Base-by-base conservation (phyloP, 2,329 filamentous ascomycete species). In the Coniochaeta sp. region DNA sequence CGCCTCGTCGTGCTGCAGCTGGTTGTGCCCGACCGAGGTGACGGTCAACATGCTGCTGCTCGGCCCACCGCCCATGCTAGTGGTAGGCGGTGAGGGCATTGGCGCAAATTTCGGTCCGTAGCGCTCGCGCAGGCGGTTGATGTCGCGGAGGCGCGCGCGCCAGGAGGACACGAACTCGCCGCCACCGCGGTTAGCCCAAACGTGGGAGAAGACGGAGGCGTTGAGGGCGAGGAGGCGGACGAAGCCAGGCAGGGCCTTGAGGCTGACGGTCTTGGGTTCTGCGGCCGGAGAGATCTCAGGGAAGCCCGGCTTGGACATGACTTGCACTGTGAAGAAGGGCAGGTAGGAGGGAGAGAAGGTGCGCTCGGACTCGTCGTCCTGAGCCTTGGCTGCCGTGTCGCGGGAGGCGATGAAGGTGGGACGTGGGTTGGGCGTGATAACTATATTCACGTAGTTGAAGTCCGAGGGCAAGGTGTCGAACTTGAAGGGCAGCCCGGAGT, bases 361-460 rank as follows among this genome's bases (percentile, higher is more conserved):
- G n/a, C 26, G 13, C 2, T 48, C 28, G 2, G 68, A 70, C 60
- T 61, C 63, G 30, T 40, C 40, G 12, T 31, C 50, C 35, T 61
- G 52, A 22, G 53, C 51, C 48, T 60, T 53, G 9, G 55, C 52
- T 3, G 67, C 64, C 46, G 68, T 62, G 50, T 78, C 70, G 16
- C 83, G 73, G 6, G 79, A 81, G 48, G 87, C 83, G 32, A 89
- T 78, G 62, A 91, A 92, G 3, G 86, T 87, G 3, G 84, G 83
- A 35, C 85, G 79, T 4, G 90, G 91, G 55, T 91, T 88, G 0
- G 94, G 94, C 2, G 89, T 89, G 63, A 99, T 92, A 60, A 97
- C 87, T 61, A 99, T 97, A 65, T 96, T 91, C 64, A 99, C 91
- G 63, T 89, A 96, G 65, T 96, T 97, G 75, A 99, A 96, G 52